Evolutionary conservation across 495 filamentous ascomycete species (phyloP).

Genomic region (Tuber calosporum): DNA sequence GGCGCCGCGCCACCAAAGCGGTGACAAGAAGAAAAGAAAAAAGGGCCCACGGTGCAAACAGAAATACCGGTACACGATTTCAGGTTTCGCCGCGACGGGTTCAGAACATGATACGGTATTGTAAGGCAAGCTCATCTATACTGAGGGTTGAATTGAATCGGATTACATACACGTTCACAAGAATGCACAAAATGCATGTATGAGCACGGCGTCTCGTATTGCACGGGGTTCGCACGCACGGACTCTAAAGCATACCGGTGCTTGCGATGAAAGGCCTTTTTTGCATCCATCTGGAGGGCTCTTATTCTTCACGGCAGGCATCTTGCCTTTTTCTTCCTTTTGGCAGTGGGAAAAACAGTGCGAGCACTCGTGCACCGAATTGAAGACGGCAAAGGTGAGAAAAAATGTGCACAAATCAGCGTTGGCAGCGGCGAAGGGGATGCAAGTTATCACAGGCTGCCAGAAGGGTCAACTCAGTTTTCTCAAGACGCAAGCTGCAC

Average conservation of each 20-base stretch:
- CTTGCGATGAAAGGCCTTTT: not conserved
- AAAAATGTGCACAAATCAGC: not conserved
- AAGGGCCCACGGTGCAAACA: conserved; percentile 13
- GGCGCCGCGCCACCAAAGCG: conserved; percentile 8
- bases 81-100: not conserved
- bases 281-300: not conserved
- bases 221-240: not conserved
- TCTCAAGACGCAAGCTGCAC: not conserved
- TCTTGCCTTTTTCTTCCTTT: not conserved
- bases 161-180: not conserved
- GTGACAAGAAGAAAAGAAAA: conserved; percentile 8
- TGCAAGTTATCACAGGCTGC: not conserved
- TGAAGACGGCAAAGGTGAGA: not conserved
- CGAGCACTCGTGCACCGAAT: not conserved
- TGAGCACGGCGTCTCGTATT: not conserved
- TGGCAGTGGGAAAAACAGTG: not conserved
- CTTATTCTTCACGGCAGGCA: not conserved
- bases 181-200: not conserved
- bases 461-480: not conserved
- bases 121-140: not conserved
- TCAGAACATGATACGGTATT: not conserved
- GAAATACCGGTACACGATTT: not conserved
- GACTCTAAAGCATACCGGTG: not conserved
- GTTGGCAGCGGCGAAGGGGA: not conserved
- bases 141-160: not conserved